Evolutionary conservation across 2,329 filamentous ascomycete genomes (phyloP).

Genomic region (Hypoxylon rubiginosum): DNA sequence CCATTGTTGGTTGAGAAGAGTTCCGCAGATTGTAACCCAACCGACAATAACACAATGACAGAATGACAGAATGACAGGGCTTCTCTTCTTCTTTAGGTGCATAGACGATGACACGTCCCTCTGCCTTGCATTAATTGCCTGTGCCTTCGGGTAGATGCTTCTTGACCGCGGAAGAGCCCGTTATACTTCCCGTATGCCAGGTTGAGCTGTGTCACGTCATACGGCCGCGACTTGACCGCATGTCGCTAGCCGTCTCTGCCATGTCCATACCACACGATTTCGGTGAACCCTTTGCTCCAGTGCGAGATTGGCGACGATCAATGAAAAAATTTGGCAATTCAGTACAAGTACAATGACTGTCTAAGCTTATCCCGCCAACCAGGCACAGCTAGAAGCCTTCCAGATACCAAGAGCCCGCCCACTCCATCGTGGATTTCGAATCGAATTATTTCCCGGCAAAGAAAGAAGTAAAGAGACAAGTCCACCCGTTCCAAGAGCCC

Average conservation of each 20-base stretch:
- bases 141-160: constrained; percentile 45
- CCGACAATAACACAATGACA: not conserved
- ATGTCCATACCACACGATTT: constrained; percentile 39
- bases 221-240: constrained; percentile 43
- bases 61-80: constrained; percentile 17
- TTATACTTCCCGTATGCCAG: constrained; percentile 44
- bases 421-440: constrained; percentile 21
- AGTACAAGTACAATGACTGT: constrained; percentile 35
- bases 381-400: not conserved
- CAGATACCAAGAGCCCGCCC: constrained; percentile 21
- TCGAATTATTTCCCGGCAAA: constrained; percentile 35
- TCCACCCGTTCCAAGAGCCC: constrained; percentile 14
- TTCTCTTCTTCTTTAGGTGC: constrained; percentile 22
- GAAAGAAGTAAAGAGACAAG: constrained; percentile 5
- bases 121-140: constrained; percentile 40
- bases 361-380: constrained; percentile 29
- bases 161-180: constrained; percentile 45
- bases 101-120: constrained; percentile 28
- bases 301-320: not conserved
- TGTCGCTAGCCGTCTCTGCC: constrained; percentile 44
- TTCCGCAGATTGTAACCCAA: constrained; percentile 36
- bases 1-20: constrained; percentile 32
- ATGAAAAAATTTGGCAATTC: constrained; percentile 38
- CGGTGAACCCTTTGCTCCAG: constrained; percentile 28
- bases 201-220: constrained; percentile 42